Base-by-base conservation (phyloP, 441 rosid species). In the Erysimum cheiri region DNA sequence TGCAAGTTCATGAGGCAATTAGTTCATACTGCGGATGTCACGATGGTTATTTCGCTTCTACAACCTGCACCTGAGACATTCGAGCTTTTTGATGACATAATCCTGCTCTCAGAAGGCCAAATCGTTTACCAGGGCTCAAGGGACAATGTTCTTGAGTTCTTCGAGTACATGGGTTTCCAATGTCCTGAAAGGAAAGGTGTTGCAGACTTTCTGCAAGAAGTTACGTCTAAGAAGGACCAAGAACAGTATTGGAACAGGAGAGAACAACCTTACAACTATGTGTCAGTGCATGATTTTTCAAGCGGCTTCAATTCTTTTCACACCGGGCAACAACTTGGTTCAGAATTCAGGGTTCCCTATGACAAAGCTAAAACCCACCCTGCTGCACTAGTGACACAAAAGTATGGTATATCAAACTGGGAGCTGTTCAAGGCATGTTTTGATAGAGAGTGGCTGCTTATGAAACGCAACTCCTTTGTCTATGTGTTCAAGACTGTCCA, bases 31-130 rank as follows among this genome's bases (percentile, higher is more conserved):
- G 80, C 87, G 70, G 96, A 93, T 74, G 83, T 85, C 52, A 93
- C 98, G 0, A 88, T 85, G 94, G 64, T 84, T 9, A 83, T 88
- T 40, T 83, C 97, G 35, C 98, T 93, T 75, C 81, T 93, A 10
- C 97, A 93, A 71, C 98, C 98, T 41, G 90, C 93, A 5, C 89
- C 93, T 0, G 93, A 88, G 85, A 77, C 89, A 0, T 84, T 81
- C 26, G 76, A 86, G 49, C 89, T 86, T 19, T 88, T 88, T 11
- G 88, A 88, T 40, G 84, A 86, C 58, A 65, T 88, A 64, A 78
- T 88, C 64, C 32, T 88, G 14, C 89, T 88, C 15, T 80, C 90
- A 1, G 90, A 88, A 28, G 93, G 93, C 19, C 81, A 83, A 22
- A 71, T 86, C 39, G 82, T 86, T 58, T 88, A 86, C 71, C 93